Conservation (phyloP, 2,329 filamentous ascomycete genomes). For the Phaeosphaeria sp. region DNA sequence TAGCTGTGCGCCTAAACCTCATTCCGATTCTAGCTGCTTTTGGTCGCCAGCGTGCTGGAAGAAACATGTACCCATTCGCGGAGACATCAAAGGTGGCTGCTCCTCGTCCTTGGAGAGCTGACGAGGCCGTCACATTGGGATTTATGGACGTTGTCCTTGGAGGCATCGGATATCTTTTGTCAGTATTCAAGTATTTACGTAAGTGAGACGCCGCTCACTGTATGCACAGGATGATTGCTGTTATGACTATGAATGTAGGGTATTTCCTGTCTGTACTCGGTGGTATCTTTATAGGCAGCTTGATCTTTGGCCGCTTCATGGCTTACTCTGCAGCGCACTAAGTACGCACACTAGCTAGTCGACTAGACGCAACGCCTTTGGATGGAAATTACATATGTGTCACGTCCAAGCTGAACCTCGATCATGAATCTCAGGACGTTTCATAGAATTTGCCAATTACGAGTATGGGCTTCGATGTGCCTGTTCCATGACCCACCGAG, state of each 20-base stretch:
- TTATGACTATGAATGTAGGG: constrained; percentile 87
- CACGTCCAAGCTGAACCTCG: no score
- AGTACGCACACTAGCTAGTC: neutral
- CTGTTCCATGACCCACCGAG: no score
- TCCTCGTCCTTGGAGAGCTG: constrained; percentile 75
- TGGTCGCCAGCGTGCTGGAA: constrained; percentile 74
- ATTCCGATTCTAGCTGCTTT: constrained; percentile 53
- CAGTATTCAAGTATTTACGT: constrained; percentile 50
- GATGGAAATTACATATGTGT: no score
- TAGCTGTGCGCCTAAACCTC: constrained; percentile 67
- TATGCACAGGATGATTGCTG: constrained; percentile 76
- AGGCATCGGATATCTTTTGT: constrained; percentile 85
- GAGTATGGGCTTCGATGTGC: no score
- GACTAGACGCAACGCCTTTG: no score
- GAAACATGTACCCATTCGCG: constrained; percentile 65
- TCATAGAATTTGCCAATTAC: no score
- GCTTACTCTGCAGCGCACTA: constrained; percentile 4
- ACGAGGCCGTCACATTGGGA: constrained; percentile 75
- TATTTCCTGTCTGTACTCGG: constrained; percentile 79
- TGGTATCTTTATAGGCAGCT: constrained; percentile 79
- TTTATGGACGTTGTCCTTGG: constrained; percentile 72
- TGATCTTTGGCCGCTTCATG: constrained; percentile 73
- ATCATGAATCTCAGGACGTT: no score
- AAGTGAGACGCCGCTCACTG: neutral
- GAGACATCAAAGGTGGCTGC: constrained; percentile 49